Evolutionary conservation across 2,329 filamentous ascomycete species (phyloP).

Genomic region (Aspergillus ustus): DNA sequence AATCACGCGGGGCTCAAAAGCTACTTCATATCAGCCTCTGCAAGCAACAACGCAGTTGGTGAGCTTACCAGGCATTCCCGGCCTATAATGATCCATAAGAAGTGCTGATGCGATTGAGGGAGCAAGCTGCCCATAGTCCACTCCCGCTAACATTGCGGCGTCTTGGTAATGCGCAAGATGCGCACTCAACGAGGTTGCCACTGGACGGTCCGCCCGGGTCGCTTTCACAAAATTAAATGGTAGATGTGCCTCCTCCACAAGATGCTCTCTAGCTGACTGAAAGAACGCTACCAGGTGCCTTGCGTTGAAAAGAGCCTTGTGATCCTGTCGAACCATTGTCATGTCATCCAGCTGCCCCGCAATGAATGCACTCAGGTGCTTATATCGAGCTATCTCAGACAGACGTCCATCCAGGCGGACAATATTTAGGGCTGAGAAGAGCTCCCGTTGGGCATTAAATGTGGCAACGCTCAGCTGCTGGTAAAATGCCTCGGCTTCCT

Average conservation of each 20-base stretch:
- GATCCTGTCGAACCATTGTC: background rate
- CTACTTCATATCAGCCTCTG: constrained; percentile 5
- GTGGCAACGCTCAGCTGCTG: background rate
- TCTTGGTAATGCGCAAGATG: constrained; percentile 1
- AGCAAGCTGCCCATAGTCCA: constrained; percentile 4
- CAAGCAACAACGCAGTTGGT: background rate
- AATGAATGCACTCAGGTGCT: constrained; percentile 1
- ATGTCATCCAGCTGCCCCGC: constrained; percentile 6
- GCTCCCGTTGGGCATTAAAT: background rate
- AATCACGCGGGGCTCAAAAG: constrained; percentile 6
- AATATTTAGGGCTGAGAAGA: constrained; percentile 2
- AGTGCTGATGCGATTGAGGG: constrained; percentile 9
- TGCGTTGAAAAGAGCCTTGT: constrained; percentile 1
- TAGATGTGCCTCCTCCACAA: background rate
- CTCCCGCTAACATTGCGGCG: background rate
- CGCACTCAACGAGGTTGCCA: background rate
- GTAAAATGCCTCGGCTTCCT: background rate
- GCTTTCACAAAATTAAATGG: constrained; percentile 4
- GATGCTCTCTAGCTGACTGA: background rate
- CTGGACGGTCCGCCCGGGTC: background rate
- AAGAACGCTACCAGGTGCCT: constrained; percentile 5
- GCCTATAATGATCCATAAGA: constrained; percentile 14
- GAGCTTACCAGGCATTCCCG: constrained; percentile 17
- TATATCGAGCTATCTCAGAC: background rate
- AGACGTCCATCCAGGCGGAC: background rate